These are phyloP conservation scores for Trichoderma atrobrunneum DNA, from an alignment of 2,329 filamentous ascomycete species.

Conservation along the genomic window DNA sequence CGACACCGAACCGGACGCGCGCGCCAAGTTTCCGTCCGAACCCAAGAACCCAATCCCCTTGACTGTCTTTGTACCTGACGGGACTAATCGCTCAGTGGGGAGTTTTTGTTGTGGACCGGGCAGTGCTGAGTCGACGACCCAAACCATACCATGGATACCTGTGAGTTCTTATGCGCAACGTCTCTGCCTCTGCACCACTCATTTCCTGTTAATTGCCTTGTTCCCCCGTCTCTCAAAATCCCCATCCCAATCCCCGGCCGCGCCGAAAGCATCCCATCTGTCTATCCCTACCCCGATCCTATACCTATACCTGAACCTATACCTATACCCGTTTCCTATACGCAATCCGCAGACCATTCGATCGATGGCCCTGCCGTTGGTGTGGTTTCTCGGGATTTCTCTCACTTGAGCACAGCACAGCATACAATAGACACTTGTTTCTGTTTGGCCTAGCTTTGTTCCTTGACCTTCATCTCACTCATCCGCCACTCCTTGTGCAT, in stretches of 20 bases:
- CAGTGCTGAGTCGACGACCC: neutral
- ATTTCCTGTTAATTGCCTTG: neutral
- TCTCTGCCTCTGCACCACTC: slow-evolving; percentile 4
- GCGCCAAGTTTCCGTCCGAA: neutral
- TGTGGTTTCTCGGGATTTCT: neutral
- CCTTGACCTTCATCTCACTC: neutral
- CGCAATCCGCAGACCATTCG: neutral
- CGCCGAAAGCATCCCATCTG: neutral
- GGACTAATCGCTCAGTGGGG: slow-evolving; percentile 13
- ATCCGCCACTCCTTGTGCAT: neutral
- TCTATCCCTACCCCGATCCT: neutral
- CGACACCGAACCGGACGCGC: slow-evolving; percentile 5
- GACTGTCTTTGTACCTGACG: neutral
- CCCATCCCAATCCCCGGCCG: neutral
- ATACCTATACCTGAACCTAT: neutral
- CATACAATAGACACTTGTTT: neutral
- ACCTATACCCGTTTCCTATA: neutral
- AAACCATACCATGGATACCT: slow-evolving; percentile 5
- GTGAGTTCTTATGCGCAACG: slow-evolving; percentile 8
- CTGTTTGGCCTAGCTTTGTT: neutral
- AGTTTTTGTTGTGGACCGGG: slow-evolving; percentile 5
- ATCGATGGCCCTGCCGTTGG: slow-evolving; percentile 5
- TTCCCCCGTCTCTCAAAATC: neutral
- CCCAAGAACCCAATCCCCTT: neutral
- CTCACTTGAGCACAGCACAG: neutral